Evolutionary conservation across 2,329 filamentous ascomycete genomes (phyloP).

Genomic region (Stylonectria norvegica): DNA sequence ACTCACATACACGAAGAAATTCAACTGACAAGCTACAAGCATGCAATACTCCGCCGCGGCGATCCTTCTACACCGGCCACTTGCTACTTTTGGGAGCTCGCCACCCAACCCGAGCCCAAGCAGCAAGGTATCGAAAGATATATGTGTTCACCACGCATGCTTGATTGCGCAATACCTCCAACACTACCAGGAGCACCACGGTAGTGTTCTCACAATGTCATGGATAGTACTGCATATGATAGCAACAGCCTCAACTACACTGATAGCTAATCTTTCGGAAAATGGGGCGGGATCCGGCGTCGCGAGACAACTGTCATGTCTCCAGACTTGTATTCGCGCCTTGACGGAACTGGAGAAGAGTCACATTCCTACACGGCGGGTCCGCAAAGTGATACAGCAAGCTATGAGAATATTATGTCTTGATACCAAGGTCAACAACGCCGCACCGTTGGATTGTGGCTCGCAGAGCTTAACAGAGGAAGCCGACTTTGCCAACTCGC

Average conservation of each 20-base stretch:
- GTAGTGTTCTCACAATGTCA: neutral
- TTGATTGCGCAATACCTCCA: neutral
- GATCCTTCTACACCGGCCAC: neutral
- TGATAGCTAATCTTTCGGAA: neutral
- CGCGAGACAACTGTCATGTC: neutral
- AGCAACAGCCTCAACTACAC: neutral
- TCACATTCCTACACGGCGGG: neutral
- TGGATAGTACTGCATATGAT: neutral
- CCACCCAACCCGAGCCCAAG: neutral
- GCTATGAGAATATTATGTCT: neutral
- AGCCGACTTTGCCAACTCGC: neutral
- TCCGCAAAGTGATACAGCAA: neutral
- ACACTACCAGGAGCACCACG: neutral
- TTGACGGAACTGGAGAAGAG: neutral
- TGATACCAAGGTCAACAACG: neutral
- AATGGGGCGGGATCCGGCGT: neutral
- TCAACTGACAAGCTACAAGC: neutral
- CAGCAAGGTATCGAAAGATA: neutral
- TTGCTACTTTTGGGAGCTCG: neutral
- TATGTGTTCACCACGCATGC: neutral
- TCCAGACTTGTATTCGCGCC: neutral
- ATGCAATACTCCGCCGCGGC: neutral
- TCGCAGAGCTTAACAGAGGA: neutral
- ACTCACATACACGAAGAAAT: neutral
- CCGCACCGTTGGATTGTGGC: neutral